Evolutionary conservation across 75 land plant species (phyloP).

Genomic region (Pinus albicaulis): DNA sequence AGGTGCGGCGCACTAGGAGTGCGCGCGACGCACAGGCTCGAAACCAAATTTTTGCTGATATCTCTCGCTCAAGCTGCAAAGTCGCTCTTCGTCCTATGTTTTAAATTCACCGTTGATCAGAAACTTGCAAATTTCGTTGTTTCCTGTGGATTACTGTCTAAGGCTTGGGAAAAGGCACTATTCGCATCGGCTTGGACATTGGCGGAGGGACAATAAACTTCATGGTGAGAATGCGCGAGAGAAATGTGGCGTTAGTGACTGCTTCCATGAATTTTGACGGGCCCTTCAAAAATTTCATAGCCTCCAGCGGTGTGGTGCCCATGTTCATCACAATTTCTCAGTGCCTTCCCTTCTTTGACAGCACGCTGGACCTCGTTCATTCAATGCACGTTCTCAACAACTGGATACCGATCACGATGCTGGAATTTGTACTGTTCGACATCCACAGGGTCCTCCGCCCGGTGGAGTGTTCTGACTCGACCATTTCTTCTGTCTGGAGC

Average conservation of each 20-base stretch:
- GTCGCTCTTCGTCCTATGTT: no score
- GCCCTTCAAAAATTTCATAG: constrained; percentile 80
- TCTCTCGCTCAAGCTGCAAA: no score
- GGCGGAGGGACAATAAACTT: constrained; percentile 76
- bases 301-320: constrained; percentile 77
- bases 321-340: constrained; percentile 55
- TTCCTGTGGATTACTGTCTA: no score
- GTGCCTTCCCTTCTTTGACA: constrained; percentile 81
- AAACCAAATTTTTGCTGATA: no score
- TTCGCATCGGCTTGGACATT: constrained; percentile 81
- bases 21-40: no score
- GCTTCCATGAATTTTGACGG: constrained; percentile 69
- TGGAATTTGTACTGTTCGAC: constrained; percentile 73
- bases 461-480: constrained; percentile 79
- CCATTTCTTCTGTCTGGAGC: constrained; percentile 58
- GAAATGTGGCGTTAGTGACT: constrained; percentile 64
- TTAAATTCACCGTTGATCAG: no score
- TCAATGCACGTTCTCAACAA: constrained; percentile 89
- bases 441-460: constrained; percentile 75
- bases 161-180: constrained; percentile 31
- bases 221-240: constrained; percentile 76
- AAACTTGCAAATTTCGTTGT: no score
- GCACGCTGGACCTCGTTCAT: constrained; percentile 78
- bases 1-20: no score
- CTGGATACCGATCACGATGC: constrained; percentile 57